A percentile compares a stretch with the other conserved stretches of the same genome.
phyloP scores from a whole-genome alignment of 139 green algal genomes.

The Closterium sp. region DNA sequence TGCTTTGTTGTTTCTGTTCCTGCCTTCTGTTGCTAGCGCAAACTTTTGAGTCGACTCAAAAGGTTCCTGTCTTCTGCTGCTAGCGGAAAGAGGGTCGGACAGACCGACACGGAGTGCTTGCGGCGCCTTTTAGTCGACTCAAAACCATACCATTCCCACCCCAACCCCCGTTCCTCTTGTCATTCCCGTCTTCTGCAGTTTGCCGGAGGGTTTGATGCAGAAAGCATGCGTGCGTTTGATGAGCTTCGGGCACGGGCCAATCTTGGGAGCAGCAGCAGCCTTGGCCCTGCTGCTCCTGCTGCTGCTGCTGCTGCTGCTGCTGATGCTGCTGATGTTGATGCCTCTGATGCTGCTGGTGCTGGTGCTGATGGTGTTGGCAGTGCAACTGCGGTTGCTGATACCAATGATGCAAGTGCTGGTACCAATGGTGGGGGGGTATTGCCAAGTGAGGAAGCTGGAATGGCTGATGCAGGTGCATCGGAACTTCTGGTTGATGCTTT shows the following conservation, averaged over 20 bases:
- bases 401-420: neutral
- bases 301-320: neutral
- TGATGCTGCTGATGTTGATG: neutral
- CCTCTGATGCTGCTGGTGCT: neutral
- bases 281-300: neutral
- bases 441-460: neutral
- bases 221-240: neutral
- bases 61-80: too few species aligned
- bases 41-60: too few species aligned
- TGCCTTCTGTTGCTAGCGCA: too few species aligned
- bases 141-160: too few species aligned
- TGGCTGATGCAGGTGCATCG: neutral
- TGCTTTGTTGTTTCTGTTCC: too few species aligned
- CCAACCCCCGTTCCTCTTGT: too few species aligned
- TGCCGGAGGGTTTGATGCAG: neutral
- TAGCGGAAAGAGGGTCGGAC: too few species aligned
- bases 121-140: too few species aligned
- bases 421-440: neutral
- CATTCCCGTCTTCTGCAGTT: neutral
- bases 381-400: neutral
- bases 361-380: neutral
- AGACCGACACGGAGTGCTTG: too few species aligned
- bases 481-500: neutral
- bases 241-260: neutral
- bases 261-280: neutral